A percentile compares a stretch with the other conserved stretches of the same genome.
These are phyloP conservation scores for Thelephora ganbajun DNA, from an alignment of 768 basidiomycete species.

Conservation along the genomic window DNA sequence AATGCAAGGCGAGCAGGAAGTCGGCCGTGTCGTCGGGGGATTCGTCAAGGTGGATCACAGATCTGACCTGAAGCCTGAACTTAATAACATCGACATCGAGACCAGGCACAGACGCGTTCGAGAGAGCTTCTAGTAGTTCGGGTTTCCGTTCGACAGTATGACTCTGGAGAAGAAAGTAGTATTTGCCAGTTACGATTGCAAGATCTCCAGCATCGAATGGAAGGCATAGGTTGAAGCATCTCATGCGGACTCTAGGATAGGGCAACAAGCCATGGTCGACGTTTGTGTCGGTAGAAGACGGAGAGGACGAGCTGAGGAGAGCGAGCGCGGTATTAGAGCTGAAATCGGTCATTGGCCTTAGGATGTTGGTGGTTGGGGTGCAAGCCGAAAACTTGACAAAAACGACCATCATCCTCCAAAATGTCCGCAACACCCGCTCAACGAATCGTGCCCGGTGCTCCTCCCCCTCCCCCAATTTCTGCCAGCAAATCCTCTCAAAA, in stretches of 20 bases:
- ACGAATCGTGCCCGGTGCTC: constrained; percentile 69
- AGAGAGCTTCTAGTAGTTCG: constrained; percentile 31
- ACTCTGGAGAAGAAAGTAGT: constrained; percentile 55
- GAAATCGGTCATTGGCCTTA: constrained; percentile 20
- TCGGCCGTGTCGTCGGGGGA: constrained; percentile 38
- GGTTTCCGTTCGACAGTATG: constrained; percentile 6
- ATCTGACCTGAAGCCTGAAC: constrained; percentile 36
- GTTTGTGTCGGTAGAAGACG: constrained; percentile 8
- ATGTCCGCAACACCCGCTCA: constrained; percentile 10
- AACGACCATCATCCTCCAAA: too few relatives aligned
- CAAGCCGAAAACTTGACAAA: too few relatives aligned
- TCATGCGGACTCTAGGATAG: constrained; percentile 8
- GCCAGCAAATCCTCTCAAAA: constrained; percentile 41
- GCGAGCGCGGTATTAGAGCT: constrained; percentile 23
- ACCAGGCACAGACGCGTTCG: not conserved
- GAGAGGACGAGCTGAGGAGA: too few relatives aligned
- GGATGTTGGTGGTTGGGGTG: not conserved
- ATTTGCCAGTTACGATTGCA: constrained; percentile 38
- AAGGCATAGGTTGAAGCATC: constrained; percentile 16
- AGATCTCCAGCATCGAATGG: constrained; percentile 62
- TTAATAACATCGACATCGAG: constrained; percentile 8
- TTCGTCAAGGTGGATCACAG: constrained; percentile 42
- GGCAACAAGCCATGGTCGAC: constrained; percentile 23
- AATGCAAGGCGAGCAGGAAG: constrained; percentile 55
- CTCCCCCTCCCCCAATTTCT: constrained; percentile 28